Conservation (phyloP, 495 filamentous ascomycete genomes). For the Aspergillus ellipticus region DNA sequence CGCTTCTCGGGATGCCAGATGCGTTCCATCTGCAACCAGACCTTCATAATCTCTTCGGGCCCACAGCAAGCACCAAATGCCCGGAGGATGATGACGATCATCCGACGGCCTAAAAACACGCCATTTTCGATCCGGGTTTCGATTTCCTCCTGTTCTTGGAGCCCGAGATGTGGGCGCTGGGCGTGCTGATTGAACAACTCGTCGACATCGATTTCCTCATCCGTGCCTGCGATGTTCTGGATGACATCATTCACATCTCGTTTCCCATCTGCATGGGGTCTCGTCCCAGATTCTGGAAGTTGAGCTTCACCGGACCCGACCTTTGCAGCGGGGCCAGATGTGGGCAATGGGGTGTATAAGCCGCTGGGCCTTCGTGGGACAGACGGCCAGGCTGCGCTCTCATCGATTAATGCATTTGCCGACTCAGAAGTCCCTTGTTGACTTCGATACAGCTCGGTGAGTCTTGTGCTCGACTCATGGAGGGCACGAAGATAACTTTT, state of each 20-base stretch:
- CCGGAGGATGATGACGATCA: conserved; percentile 38
- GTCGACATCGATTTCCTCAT: conserved; percentile 18
- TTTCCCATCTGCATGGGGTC: background rate
- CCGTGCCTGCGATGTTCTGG: background rate
- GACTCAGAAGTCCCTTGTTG: conserved; percentile 23
- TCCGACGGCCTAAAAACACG: conserved; percentile 40
- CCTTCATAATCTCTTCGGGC: conserved; percentile 35
- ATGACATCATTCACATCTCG: background rate
- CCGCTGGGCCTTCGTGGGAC: conserved; percentile 7
- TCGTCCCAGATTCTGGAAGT: background rate
- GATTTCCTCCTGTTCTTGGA: conserved; percentile 14
- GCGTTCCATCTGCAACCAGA: conserved; percentile 39
- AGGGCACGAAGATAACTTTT: conserved; percentile 46
- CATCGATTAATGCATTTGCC: conserved; percentile 35
- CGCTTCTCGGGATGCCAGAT: conserved; percentile 41
- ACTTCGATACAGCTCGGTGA: conserved; percentile 21
- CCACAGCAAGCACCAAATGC: conserved; percentile 42
- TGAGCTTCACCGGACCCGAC: background rate
- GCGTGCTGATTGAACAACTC: conserved; percentile 13
- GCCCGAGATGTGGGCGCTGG: conserved; percentile 5
- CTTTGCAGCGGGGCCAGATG: background rate
- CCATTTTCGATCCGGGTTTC: conserved; percentile 38
- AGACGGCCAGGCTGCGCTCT: background rate
- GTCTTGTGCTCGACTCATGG: conserved; percentile 53
- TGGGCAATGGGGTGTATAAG: conserved; percentile 32